These are phyloP conservation scores for Penicillium argentinense DNA, from an alignment of 495 filamentous ascomycete genomes.

Conservation along the genomic window DNA sequence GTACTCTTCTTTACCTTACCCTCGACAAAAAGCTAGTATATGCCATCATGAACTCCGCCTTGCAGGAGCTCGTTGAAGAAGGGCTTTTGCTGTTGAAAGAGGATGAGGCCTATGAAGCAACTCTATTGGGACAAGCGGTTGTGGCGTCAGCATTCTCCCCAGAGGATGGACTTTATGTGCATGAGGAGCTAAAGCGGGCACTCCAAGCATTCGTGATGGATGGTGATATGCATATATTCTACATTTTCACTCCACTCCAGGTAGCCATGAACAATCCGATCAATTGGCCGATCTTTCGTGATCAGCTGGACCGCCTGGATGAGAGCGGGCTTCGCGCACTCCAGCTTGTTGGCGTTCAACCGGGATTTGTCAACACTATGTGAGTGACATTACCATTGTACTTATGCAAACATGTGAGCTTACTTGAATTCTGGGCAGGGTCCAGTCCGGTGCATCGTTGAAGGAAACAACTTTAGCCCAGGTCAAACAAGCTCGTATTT, in stretches of 20 bases:
- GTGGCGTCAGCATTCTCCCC: conserved; percentile 73
- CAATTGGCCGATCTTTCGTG: conserved; percentile 72
- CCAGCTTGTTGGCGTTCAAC: conserved; percentile 67
- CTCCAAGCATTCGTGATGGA: conserved; percentile 78
- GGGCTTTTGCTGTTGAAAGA: conserved; percentile 33
- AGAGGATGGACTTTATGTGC: conserved; percentile 74
- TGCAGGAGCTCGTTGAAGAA: conserved; percentile 50
- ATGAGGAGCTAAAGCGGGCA: conserved; percentile 66
- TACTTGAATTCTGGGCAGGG: conserved; percentile 48
- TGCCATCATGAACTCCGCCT: conserved; percentile 53
- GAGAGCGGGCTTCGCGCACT: conserved; percentile 71
- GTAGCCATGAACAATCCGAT: conserved; percentile 48
- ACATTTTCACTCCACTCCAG: conserved; percentile 74
- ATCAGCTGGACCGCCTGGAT: conserved; percentile 67
- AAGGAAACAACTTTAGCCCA: conserved; percentile 64
- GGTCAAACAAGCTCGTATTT: conserved; percentile 59
- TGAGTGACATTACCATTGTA: conserved; percentile 27
- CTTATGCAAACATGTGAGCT: neutral
- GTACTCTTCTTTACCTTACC: conserved; percentile 64
- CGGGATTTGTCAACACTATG: conserved; percentile 71
- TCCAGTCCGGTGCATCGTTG: conserved; percentile 61
- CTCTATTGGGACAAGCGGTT: conserved; percentile 66
- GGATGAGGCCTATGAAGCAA: conserved; percentile 59
- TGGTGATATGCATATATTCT: conserved; percentile 81
- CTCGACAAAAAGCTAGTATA: conserved; percentile 56